phyloP scores from a whole-genome alignment of 768 basidiomycete species.

The Leccinum olivaceopallidum region DNA sequence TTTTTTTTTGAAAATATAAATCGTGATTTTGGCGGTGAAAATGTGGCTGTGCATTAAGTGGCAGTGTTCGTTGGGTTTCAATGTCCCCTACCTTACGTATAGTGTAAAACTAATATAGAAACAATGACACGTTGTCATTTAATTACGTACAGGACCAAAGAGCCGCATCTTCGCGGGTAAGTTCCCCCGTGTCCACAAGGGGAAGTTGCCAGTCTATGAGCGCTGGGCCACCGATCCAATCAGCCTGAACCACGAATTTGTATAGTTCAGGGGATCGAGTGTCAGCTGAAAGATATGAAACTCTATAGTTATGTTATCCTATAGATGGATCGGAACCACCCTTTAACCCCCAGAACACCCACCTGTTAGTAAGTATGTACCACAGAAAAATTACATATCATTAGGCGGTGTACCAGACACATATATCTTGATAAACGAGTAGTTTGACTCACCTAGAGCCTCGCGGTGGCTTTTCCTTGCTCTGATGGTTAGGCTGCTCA shows the following conservation, averaged over 20 bases:
- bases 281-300: not conserved
- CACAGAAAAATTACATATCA: not conserved
- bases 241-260: too few relatives aligned
- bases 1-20: too few relatives aligned
- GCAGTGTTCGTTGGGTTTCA: too few relatives aligned
- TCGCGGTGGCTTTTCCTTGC: not conserved
- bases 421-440: not conserved
- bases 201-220: too few relatives aligned
- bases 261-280: not conserved
- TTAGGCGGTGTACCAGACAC: not conserved
- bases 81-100: too few relatives aligned
- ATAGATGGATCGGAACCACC: not conserved
- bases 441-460: not conserved
- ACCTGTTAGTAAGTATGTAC: not conserved
- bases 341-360: not conserved
- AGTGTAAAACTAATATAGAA: too few relatives aligned
- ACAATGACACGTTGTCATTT: too few relatives aligned
- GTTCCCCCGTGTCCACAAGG: not conserved
- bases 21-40: too few relatives aligned
- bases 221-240: too few relatives aligned
- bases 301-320: not conserved
- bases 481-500: not conserved
- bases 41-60: too few relatives aligned
- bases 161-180: not conserved
- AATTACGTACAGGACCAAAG: too few relatives aligned